phyloP scores from a whole-genome alignment of 1,284 basidiomycete genomes.

The Phellinidium pouzarii region DNA sequence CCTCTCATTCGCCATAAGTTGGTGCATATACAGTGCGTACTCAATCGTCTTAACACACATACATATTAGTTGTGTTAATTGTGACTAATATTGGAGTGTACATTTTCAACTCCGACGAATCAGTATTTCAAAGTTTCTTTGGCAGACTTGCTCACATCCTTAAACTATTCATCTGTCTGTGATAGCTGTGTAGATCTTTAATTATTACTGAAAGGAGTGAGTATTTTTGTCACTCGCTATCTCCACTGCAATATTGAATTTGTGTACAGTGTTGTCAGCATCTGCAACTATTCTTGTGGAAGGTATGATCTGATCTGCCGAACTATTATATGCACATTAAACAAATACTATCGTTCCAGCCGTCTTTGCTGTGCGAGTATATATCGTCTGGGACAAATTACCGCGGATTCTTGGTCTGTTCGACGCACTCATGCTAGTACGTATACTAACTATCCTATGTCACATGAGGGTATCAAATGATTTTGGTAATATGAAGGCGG shows the following conservation, averaged over 20 bases:
- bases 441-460: not conserved
- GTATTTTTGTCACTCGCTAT: not conserved
- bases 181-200: not conserved
- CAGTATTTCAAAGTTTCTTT: not conserved
- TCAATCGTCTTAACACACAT: not conserved
- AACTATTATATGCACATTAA: not conserved
- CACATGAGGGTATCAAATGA: not conserved
- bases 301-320: not conserved
- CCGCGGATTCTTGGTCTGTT: not conserved
- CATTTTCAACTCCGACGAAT: not conserved
- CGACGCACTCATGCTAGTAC: not conserved
- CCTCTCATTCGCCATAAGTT: slow-evolving; percentile 3
- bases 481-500: not conserved
- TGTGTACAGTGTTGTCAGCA: not conserved
- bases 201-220: not conserved
- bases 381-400: slow-evolving; percentile 9
- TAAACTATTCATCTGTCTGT: not conserved
- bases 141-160: not conserved
- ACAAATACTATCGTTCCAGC: not conserved
- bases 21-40: not conserved
- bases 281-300: slow-evolving; percentile 5
- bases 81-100: not conserved
- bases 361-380: slow-evolving; percentile 6
- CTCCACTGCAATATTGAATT: not conserved
- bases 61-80: too few species aligned